These are phyloP conservation scores for Cardiospermum halicacabum DNA, from an alignment of 345 rosid genomes.

Conservation along the genomic window DNA sequence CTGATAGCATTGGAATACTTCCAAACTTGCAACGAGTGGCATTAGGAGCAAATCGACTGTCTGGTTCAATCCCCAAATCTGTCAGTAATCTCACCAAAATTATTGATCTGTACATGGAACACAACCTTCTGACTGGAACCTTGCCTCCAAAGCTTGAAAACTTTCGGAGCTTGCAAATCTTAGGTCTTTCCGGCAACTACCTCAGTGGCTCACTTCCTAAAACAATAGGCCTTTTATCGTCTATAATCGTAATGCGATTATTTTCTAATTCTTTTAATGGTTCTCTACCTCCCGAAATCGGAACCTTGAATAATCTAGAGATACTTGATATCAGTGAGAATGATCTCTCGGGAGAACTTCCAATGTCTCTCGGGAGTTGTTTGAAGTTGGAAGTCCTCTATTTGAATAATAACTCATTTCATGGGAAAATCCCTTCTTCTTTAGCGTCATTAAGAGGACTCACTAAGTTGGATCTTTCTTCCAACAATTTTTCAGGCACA, in stretches of 20 bases:
- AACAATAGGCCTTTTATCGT: too few species aligned
- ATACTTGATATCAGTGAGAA: slow-evolving; percentile 18
- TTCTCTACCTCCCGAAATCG: slow-evolving; percentile 18
- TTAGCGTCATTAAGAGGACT: too few species aligned
- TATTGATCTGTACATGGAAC: not conserved
- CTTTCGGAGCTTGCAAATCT: slow-evolving; percentile 2
- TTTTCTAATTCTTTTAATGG: too few species aligned
- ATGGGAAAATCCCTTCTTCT: too few species aligned
- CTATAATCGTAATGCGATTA: too few species aligned
- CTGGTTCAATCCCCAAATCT: slow-evolving; percentile 10
- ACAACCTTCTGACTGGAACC: slow-evolving; percentile 20
- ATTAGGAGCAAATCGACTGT: not conserved
- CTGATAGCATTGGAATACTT: not conserved
- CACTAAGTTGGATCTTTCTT: too few species aligned
- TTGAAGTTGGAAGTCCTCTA: slow-evolving; percentile 5
- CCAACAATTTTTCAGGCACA: too few species aligned
- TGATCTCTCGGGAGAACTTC: slow-evolving; percentile 31
- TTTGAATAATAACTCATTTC: slow-evolving; percentile 23
- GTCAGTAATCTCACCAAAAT: not conserved
- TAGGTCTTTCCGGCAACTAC: too few species aligned
- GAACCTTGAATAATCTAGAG: slow-evolving; percentile 16
- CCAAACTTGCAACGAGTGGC: not conserved
- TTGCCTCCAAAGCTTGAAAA: slow-evolving; percentile 17
- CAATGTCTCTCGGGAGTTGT: slow-evolving; percentile 25
- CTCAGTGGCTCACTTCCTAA: too few species aligned